Base-by-base conservation (phyloP, 2,329 filamentous ascomycete species). In the Fusarium siculi region DNA sequence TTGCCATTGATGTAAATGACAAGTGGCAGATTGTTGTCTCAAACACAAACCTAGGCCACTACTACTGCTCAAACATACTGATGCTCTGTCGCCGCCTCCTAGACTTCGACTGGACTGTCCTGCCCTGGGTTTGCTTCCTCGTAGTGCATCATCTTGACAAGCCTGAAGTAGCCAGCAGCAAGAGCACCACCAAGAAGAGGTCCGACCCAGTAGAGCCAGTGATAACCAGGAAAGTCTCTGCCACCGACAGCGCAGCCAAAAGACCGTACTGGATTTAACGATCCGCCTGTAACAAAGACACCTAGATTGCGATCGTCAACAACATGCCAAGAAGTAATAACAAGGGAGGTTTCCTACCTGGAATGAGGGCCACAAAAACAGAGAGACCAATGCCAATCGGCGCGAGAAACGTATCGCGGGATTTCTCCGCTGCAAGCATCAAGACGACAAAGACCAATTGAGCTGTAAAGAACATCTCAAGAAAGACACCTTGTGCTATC, bases 381-480 rank as follows among this genome's bases (percentile, higher is more conserved):
- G 91, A 83, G 8, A 93, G 79, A 0, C 92, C 92, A 69, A 94
- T 93, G 5, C 90, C 91, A 1, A 93, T 81, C 0, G 92, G 92
- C 0, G 91, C 92, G 4, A 93, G 81, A 75, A 87, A 93, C 0
- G 91, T 93, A 7, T 89, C 89, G 46, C 89, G 89, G 77, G 93
- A 91, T 80, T 93, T 93, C 76, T 93, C 90, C 6, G 88, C 87
- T 1, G 90, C 91, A 55, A 93, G 82, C 88, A 93, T 91, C 77
- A 90, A 86, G 44, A 92, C 87, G 9, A 89, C 86, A 54, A 92
- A 85, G 10, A 91, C 85, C 15, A 92, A 81, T 71, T 90, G 84
- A 0, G 88, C 84, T 0, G 90, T 92, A 37, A 91, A 83, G 70
- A 92, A 89, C 81, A 90, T 86, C 79, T 92, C 90, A 47, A 92